phyloP scores from a whole-genome alignment of 2,329 filamentous ascomycete genomes.

The Endothia cerciana region DNA sequence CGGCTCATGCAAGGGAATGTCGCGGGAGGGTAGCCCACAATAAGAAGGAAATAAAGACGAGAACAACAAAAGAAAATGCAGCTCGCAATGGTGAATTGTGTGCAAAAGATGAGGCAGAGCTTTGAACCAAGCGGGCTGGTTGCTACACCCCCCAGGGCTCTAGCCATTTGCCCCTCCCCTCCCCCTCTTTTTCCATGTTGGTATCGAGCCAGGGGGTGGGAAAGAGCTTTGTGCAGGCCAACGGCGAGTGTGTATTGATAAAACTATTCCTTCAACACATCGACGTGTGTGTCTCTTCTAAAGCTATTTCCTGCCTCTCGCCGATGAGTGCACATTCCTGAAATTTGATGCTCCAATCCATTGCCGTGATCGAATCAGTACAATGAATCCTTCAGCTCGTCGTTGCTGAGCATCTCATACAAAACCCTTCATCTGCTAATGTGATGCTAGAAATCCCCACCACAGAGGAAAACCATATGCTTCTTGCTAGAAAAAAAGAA shows the following conservation, averaged over 20 bases:
- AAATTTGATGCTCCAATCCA: background rate
- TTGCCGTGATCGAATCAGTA: background rate
- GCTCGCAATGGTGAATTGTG: background rate
- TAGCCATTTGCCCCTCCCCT: conserved; percentile 15
- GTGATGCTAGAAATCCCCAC: conserved; percentile 4
- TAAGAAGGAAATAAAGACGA: background rate
- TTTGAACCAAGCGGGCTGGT: conserved; percentile 2
- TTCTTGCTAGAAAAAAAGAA: background rate
- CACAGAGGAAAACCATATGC: background rate
- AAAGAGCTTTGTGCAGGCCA: background rate
- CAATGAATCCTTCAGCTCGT: background rate
- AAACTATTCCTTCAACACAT: background rate
- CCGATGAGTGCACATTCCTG: background rate
- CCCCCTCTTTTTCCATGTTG: conserved; percentile 5
- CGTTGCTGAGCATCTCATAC: conserved; percentile 1
- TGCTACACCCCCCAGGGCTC: background rate
- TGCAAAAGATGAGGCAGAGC: conserved; percentile 1
- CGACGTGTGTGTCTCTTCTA: background rate
- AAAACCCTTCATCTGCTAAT: background rate
- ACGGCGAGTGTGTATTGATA: background rate
- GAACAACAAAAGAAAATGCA: conserved; percentile 8
- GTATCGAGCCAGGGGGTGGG: conserved; percentile 7
- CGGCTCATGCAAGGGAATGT: conserved; percentile 3
- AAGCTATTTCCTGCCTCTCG: background rate
- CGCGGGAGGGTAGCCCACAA: conserved; percentile 1